Evolutionary conservation across 768 basidiomycete genomes (phyloP), one percentile per base, ranked within the genome.

Genomic region (Psilocybe subaeruginosa): DNA sequence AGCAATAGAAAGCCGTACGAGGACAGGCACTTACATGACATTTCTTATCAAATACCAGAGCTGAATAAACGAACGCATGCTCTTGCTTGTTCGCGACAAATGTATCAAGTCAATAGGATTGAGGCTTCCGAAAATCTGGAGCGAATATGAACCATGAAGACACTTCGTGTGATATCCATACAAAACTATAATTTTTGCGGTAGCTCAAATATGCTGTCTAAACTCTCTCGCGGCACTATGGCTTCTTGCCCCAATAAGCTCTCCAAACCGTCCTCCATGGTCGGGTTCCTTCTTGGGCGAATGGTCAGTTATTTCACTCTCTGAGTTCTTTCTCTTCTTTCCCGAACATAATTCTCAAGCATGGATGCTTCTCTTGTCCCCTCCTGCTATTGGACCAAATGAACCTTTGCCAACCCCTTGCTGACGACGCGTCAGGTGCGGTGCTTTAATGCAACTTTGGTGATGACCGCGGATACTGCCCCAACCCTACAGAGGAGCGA

Each of bases 11-110:
- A 46, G 1, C 7, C n/a, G 14, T 4, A n/a, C 11, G 8, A 12
- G n/a, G 23, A 23, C 23, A 23, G 7, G 19, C 8, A 61, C 64
- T 27, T 33, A 71, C 69, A n/a, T 66, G 61, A 33, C 69, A 71
- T 7, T 49, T 51, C 8, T 63, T 65, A 11, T 48, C 63, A 46
- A 69, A 70, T 9, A 60, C 48, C 2, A 73, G 55, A 37, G 66
- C 64, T 8, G 54, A 5, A 60, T 41, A 2, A 62, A 41, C 9
- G 41, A 39, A 19, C 61, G 61, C 16, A 62, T 30, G 14, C 53
- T 55, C 29, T 58, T 57, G 30, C 43, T 47, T 3, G 61, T 58
- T 8, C 61, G 33, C 5, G 55, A 41, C 9, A 62, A 29, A n/a
- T 53, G 37, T n/a, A 62, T 35, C 47, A 59, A 27, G 47, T 63